Conservation (phyloP, 768 basidiomycete species). For the Hericium rajendrae region DNA sequence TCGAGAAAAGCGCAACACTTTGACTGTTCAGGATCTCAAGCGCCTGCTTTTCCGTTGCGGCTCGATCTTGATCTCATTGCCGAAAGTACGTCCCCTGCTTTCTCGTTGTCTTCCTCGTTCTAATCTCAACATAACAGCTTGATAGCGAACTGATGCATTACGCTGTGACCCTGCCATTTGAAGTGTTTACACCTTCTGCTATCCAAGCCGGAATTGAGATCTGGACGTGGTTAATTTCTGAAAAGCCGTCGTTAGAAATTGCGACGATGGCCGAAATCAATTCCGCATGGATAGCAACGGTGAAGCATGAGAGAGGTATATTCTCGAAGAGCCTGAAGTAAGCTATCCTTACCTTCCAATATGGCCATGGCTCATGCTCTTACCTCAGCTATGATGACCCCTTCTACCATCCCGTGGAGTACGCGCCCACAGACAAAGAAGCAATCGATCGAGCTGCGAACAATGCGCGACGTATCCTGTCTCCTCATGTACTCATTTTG, state of each 20-base stretch:
- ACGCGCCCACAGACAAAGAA: constrained; percentile 84
- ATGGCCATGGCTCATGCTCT: constrained; percentile 4
- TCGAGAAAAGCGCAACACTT: constrained; percentile 55
- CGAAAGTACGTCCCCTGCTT: constrained; percentile 34
- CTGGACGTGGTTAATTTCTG: constrained; percentile 94
- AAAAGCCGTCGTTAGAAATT: constrained; percentile 74
- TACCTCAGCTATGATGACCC: constrained; percentile 74
- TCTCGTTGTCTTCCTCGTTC: background rate
- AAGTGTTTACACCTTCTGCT: constrained; percentile 78
- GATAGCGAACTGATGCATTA: constrained; percentile 82
- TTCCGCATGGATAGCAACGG: constrained; percentile 79
- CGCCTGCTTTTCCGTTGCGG: constrained; percentile 82
- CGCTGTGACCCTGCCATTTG: constrained; percentile 81
- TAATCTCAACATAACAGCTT: constrained; percentile 35
- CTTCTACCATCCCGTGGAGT: constrained; percentile 76
- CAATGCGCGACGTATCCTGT: constrained; percentile 65
- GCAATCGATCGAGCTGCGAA: constrained; percentile 63
- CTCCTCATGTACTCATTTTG: constrained; percentile 76
- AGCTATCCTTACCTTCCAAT: constrained; percentile 18
- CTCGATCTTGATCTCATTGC: constrained; percentile 62
- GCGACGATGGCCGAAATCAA: constrained; percentile 79
- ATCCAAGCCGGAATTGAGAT: constrained; percentile 84
- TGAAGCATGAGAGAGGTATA: constrained; percentile 68
- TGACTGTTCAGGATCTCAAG: constrained; percentile 77
- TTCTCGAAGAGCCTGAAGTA: constrained; percentile 80